Evolutionary conservation across 495 filamentous ascomycete genomes (phyloP).

Genomic region (Xylaria scruposa): DNA sequence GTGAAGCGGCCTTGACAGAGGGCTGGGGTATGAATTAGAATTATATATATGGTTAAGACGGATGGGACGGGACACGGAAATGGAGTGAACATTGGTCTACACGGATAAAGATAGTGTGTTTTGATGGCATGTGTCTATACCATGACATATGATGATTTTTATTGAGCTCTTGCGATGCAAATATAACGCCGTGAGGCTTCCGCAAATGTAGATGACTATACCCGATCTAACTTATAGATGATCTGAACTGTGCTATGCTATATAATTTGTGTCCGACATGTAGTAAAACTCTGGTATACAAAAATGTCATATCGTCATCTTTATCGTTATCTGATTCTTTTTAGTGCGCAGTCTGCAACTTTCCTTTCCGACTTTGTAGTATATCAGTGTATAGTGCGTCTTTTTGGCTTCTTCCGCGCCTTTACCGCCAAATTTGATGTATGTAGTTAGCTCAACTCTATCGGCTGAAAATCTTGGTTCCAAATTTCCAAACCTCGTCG

Average conservation of each 20-base stretch:
- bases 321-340: background rate
- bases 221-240: conserved; percentile 10
- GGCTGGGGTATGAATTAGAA: too few species aligned
- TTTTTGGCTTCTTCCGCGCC: background rate
- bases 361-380: background rate
- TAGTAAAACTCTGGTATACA: conserved; percentile 13
- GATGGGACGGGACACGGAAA: background rate
- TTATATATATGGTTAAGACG: background rate
- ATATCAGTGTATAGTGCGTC: background rate
- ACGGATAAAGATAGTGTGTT: conserved; percentile 1
- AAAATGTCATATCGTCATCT: conserved; percentile 3
- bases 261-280: background rate
- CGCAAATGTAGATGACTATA: conserved; percentile 14
- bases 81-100: background rate
- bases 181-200: conserved; percentile 12
- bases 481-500: conserved; percentile 82
- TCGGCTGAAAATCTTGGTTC: conserved; percentile 46
- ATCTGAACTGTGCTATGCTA: conserved; percentile 6
- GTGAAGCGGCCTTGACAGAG: conserved; percentile 43
- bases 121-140: conserved; percentile 12
- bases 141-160: conserved; percentile 11
- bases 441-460: background rate
- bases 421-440: too few species aligned
- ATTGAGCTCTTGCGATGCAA: background rate
- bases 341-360: background rate